Conservation (phyloP, 495 filamentous ascomycete species). For the Rhizodiscina lignyota region DNA sequence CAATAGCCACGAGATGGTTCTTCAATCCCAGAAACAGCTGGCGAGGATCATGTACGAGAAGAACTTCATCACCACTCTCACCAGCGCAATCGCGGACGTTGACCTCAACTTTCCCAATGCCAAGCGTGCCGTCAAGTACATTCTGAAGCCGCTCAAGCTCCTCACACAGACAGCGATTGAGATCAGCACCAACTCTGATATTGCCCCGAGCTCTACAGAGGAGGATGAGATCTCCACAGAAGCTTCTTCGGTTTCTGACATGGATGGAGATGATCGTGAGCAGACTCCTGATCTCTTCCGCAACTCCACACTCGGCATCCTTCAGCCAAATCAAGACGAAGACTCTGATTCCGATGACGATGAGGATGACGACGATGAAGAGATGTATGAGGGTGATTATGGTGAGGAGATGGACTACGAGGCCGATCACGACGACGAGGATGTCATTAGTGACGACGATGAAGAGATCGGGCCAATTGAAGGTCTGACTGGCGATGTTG, state of each 20-base stretch:
- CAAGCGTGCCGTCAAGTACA: slow-evolving; percentile 88
- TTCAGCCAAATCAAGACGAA: slow-evolving; percentile 69
- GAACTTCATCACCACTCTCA: slow-evolving; percentile 75
- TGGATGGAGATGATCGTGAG: slow-evolving; percentile 67
- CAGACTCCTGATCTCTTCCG: slow-evolving; percentile 96
- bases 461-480: slow-evolving; percentile 70
- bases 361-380: slow-evolving; percentile 38
- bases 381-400: slow-evolving; percentile 36
- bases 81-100: slow-evolving; percentile 85
- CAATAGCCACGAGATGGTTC: slow-evolving; percentile 23
- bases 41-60: slow-evolving; percentile 96
- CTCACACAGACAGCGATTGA: slow-evolving; percentile 75
- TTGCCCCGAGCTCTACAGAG: slow-evolving; percentile 39
- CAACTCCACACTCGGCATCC: slow-evolving; percentile 88
- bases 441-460: slow-evolving; percentile 65
- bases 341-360: slow-evolving; percentile 49
- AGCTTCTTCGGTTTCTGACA: slow-evolving; percentile 74
- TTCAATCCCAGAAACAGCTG: slow-evolving; percentile 49
- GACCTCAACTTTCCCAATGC: slow-evolving; percentile 89
- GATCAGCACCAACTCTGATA: slow-evolving; percentile 59
- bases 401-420: slow-evolving; percentile 86
- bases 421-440: slow-evolving; percentile 60
- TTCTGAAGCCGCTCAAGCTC: slow-evolving; percentile 71
- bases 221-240: slow-evolving; percentile 83
- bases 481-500: slow-evolving; percentile 64